These are phyloP conservation scores for Schizochytrium sp. DNA, from an alignment of 108 stramenopile species.

Conservation along the genomic window DNA sequence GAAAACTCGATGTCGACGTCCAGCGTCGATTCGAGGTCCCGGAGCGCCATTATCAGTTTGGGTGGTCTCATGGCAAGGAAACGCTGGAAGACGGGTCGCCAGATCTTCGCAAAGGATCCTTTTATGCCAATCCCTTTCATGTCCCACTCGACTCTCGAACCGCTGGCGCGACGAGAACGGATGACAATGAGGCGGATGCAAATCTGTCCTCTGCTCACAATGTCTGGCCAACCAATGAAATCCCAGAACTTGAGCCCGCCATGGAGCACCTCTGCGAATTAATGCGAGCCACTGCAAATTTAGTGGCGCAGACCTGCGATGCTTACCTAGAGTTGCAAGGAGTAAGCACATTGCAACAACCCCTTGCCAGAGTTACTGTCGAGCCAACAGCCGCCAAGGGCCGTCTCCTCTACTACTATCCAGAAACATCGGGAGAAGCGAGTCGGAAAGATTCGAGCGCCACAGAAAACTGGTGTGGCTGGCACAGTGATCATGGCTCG, in stretches of 20 bases:
- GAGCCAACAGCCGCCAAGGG: constrained; percentile 66
- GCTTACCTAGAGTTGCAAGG: constrained; percentile 39
- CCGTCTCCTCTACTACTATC: constrained; percentile 85
- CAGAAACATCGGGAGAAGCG: neutral
- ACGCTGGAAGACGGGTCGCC: constrained; percentile 50
- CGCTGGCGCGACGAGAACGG: neutral
- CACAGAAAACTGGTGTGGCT: constrained; percentile 77
- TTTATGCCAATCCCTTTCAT: constrained; percentile 79
- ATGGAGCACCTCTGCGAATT: constrained; percentile 63
- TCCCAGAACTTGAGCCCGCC: constrained; percentile 65
- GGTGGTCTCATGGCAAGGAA: constrained; percentile 85
- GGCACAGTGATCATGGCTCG: constrained; percentile 74
- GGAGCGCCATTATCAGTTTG: constrained; percentile 64
- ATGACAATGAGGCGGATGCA: neutral
- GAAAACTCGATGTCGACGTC: constrained; percentile 44
- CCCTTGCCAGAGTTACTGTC: constrained; percentile 51
- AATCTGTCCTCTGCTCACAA: constrained; percentile 63
- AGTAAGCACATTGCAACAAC: constrained; percentile 35
- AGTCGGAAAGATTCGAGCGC: no score
- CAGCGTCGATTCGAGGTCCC: constrained; percentile 53
- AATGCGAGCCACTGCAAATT: constrained; percentile 60
- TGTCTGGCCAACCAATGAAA: constrained; percentile 59
- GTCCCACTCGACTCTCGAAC: neutral
- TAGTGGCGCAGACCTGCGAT: constrained; percentile 72
- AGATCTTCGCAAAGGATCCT: constrained; percentile 78